Conservation (phyloP, 225 moss, liverwort and hornwort species). For the Pseudoscleropodium purum region DNA sequence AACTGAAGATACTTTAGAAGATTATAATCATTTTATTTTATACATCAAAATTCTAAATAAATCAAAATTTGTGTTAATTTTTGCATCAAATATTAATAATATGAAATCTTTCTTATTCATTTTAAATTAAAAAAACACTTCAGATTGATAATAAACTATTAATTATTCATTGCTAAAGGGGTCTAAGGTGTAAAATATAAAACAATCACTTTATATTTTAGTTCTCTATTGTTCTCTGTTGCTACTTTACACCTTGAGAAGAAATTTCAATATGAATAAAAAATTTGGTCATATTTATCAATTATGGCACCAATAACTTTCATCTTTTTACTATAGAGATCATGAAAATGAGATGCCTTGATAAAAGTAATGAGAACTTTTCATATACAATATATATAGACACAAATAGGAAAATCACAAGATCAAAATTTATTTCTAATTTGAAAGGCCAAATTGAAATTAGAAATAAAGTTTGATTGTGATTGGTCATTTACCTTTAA, state of each 20-base stretch:
- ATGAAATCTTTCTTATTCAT: background rate
- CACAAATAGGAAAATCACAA: background rate
- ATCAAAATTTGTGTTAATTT: background rate
- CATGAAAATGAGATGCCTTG: background rate
- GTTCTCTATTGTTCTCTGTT: background rate
- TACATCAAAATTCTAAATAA: background rate
- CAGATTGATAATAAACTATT: background rate
- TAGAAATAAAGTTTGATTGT: background rate
- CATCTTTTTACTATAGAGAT: background rate
- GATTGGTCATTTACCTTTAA: rapidly evolving
- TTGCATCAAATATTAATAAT: background rate
- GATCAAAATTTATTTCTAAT: background rate
- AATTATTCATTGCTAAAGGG: background rate
- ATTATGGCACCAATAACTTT: background rate
- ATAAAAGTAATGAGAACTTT: background rate
- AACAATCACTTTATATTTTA: background rate
- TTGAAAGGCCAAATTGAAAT: background rate
- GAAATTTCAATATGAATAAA: background rate
- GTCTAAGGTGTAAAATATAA: background rate
- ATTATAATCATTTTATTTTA: background rate
- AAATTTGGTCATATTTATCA: background rate
- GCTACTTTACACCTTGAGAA: background rate
- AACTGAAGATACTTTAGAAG: background rate
- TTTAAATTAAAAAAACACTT: background rate
- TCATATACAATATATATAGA: too few species aligned